These are phyloP conservation scores for Candida maris DNA, from an alignment of 805 yeast species.

Conservation along the genomic window DNA sequence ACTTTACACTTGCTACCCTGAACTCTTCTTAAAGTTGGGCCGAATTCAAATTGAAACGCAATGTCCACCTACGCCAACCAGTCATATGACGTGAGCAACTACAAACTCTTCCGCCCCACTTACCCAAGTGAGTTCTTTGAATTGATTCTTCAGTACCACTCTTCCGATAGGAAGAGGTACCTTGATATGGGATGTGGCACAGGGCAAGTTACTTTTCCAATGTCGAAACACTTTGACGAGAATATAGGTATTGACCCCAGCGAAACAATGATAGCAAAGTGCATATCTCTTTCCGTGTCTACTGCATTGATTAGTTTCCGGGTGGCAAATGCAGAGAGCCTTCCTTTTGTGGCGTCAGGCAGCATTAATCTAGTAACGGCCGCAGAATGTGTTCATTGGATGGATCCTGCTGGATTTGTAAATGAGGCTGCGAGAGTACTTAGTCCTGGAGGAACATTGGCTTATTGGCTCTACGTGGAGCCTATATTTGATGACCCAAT, in stretches of 20 bases:
- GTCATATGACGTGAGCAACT: constrained; percentile 46
- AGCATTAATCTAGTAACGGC: constrained; percentile 63
- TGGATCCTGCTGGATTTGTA: constrained; percentile 39
- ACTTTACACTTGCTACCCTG: too few species aligned
- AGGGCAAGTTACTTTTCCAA: constrained; percentile 63
- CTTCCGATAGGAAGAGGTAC: constrained; percentile 30
- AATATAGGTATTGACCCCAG: constrained; percentile 67
- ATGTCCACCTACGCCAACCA: constrained; percentile 59
- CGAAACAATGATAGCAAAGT: constrained; percentile 49
- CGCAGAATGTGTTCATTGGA: constrained; percentile 83
- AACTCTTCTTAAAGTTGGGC: too few species aligned
- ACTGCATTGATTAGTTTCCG: constrained; percentile 18
- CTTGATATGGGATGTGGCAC: constrained; percentile 81
- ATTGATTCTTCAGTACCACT: constrained; percentile 35
- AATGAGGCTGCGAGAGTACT: constrained; percentile 46
- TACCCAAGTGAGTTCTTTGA: constrained; percentile 52
- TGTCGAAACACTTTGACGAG: constrained; percentile 41
- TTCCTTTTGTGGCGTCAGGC: constrained; percentile 17
- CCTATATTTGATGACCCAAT: constrained; percentile 49
- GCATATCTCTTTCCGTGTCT: constrained; percentile 20
- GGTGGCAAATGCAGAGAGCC: constrained; percentile 27
- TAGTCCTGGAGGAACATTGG: constrained; percentile 59
- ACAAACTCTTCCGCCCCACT: constrained; percentile 57
- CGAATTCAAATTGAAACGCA: too few species aligned
- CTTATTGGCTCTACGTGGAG: constrained; percentile 75